Conservation (phyloP, 345 rosid species). For the Brassica juncea region DNA sequence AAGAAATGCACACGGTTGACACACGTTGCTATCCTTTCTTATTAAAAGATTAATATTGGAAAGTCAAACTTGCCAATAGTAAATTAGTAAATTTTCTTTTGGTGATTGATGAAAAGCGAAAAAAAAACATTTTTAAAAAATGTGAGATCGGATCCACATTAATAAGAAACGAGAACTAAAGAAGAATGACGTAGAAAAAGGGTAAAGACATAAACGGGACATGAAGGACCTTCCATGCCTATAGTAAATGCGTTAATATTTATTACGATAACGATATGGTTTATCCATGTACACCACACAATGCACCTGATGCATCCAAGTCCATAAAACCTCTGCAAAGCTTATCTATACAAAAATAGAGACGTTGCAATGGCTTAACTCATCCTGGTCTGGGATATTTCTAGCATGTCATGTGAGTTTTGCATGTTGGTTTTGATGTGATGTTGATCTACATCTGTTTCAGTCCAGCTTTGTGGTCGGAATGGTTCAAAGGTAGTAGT, state of each 20-base stretch:
- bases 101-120: slow-evolving; percentile 3
- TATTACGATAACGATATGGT: slow-evolving; percentile 23
- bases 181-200: slow-evolving; percentile 20
- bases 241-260: slow-evolving; percentile 24
- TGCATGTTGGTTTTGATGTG: slow-evolving; percentile 3
- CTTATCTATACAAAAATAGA: slow-evolving; percentile 5
- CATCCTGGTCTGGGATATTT: slow-evolving; percentile 13
- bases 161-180: slow-evolving; percentile 14
- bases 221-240: slow-evolving; percentile 23
- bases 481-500: too few species aligned
- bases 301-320: slow-evolving; percentile 17
- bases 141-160: slow-evolving; percentile 2
- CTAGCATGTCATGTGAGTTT: slow-evolving; percentile 31
- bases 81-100: neutral
- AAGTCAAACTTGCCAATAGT: slow-evolving; percentile 19
- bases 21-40: neutral
- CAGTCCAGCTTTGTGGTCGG: slow-evolving; percentile 1
- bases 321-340: slow-evolving; percentile 14
- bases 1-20: slow-evolving; percentile 12
- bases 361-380: slow-evolving; percentile 10
- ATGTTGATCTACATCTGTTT: slow-evolving; percentile 13
- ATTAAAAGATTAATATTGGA: neutral
- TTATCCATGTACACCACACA: slow-evolving; percentile 23
- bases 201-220: slow-evolving; percentile 28
- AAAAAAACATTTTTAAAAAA: neutral